Evolutionary conservation across 2,329 filamentous ascomycete species (phyloP).

Genomic region (Trichoderma brevicompactum): DNA sequence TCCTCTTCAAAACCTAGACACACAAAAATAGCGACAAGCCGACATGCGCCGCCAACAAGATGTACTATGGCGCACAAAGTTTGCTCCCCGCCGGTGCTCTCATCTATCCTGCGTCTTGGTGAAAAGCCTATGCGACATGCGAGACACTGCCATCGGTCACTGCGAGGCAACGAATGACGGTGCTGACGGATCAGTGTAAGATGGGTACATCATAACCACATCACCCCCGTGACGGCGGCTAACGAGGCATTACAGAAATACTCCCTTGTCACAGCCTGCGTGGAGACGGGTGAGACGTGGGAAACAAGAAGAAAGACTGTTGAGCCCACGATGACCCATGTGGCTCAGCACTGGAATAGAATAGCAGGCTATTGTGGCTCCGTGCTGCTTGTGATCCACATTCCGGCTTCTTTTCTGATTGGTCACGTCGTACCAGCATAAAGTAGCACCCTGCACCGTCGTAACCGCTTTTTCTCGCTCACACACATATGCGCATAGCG

Average conservation of each 20-base stretch:
- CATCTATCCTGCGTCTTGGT: background rate
- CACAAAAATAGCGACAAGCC: background rate
- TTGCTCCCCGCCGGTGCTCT: background rate
- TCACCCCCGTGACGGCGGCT: conserved; percentile 14
- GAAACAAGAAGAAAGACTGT: background rate
- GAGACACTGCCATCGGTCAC: background rate
- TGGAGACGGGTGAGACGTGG: conserved; percentile 14
- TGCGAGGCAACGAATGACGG: conserved; percentile 11
- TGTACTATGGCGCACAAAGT: background rate
- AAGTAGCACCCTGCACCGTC: conserved; percentile 12
- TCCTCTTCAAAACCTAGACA: background rate
- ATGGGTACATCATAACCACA: conserved; percentile 11
- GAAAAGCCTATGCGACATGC: background rate
- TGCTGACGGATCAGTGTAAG: conserved; percentile 11
- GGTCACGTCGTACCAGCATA: conserved; percentile 2
- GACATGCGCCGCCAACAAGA: background rate
- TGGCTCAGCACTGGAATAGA: conserved; percentile 19
- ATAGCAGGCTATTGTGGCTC: conserved; percentile 14
- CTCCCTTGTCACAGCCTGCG: conserved; percentile 10
- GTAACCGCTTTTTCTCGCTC: background rate
- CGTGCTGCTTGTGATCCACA: conserved; percentile 18
- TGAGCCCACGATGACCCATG: conserved; percentile 16
- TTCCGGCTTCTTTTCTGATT: conserved; percentile 10
- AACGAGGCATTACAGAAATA: conserved; percentile 14
- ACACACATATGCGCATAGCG: background rate